Base-by-base conservation (phyloP, 225 moss, liverwort and hornwort genomes). In the Polytrichum formosum region DNA sequence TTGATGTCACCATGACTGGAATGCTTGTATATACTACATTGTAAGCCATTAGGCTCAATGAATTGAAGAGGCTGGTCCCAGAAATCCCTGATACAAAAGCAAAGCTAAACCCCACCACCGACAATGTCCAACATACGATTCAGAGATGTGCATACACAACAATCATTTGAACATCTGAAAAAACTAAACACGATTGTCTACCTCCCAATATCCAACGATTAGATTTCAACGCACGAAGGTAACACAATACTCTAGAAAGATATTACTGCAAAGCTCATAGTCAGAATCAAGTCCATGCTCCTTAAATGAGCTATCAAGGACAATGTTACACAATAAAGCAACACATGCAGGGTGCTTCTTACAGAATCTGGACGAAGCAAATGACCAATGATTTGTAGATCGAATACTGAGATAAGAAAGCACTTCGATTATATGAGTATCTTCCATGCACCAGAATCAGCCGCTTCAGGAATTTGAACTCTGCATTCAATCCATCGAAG, bases 301-400 rank as follows among this genome's bases (percentile, higher is more conserved):
- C 59, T 59, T 59, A 6, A 59, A 59, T 59, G 59, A 59, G 23
- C 6, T 23, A 59, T 59, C n/a, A 59, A 59, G 59, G 59, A n/a
- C 23, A 23, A 59, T 20, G 8, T 8, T 29, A 55, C 63, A 35
- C n/a, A 46, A 46, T 46, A 67, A 64, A 35, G 26, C n/a, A 16
- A 35, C 35, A 2, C 9, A 63, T 55, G 2, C 46, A 56, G 54
- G 13, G 30, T 64, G 71, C 17, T 20, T 64, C 95, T 92, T 88
- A 95, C 93, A 92, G 79, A 76, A 98, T 92, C 73, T 98, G 98
- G 64, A 94, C 84, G 73, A 98, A 98, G 78, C 94, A 98, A 68
- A 98, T 75, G 69, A 98, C 78, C 27, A 98, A 71, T 28, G 98
- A 98, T 79, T 98, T 98, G 90, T 98, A 98, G 63, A 98, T 77